Conservation (phyloP, 345 rosid species). For the Hibiscus trionum region DNA sequence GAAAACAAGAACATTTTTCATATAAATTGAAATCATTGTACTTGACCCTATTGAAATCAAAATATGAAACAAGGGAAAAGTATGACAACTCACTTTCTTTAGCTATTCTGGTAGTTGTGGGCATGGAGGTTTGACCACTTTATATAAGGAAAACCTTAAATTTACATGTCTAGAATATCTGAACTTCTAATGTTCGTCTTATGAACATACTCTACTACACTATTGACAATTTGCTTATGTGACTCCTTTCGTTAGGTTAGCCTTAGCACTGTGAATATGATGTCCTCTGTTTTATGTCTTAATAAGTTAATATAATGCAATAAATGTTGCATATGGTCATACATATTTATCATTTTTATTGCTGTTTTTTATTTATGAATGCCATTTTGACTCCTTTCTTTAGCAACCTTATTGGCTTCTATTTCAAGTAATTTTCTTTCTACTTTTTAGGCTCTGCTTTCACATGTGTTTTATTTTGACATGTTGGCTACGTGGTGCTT, state of each 20-base stretch:
- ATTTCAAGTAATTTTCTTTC: background rate
- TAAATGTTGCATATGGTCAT: background rate
- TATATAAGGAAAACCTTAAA: background rate
- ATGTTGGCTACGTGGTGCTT: background rate
- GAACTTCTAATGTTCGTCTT: background rate
- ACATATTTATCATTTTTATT: background rate
- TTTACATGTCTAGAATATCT: background rate
- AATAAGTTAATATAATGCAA: background rate
- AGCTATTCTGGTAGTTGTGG: background rate
- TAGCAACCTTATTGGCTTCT: background rate
- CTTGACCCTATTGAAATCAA: background rate
- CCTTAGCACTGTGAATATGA: background rate
- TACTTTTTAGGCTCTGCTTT: background rate
- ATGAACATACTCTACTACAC: background rate
- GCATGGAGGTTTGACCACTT: background rate
- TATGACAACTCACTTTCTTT: background rate
- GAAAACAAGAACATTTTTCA: background rate
- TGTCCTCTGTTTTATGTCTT: background rate
- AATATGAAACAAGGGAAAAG: background rate
- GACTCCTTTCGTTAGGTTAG: background rate
- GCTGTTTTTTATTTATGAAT: slow-evolving; percentile 3
- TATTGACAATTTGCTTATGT: background rate
- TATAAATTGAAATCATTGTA: background rate
- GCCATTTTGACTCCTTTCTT: background rate
- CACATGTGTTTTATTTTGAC: background rate